Evolutionary conservation across 768 basidiomycete species (phyloP), one percentile per base, ranked within the genome.

Genomic region (Lactifluus pinguis): DNA sequence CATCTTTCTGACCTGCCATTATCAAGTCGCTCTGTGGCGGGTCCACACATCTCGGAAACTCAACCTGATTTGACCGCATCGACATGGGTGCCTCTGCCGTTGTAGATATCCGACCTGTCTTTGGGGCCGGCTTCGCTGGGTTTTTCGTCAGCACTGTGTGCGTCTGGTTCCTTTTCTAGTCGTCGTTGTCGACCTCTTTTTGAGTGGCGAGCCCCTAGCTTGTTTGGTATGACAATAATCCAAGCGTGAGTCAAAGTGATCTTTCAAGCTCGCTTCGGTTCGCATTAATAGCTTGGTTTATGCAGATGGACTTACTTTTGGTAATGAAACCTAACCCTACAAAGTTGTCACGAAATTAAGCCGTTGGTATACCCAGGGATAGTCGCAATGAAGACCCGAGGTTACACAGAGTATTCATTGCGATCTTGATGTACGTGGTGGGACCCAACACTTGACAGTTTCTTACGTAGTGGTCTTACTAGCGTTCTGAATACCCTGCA

Each of bases 401-500:
- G 11, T 0, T 4, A 13, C 53, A 55, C 30, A 42, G 49, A 32
- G 10, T 34, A 4, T 42, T 60, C 17, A 10, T 60, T 21, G 59
- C 39, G 9, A 19, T 50, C 14, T 3, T 60, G 42, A 6, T 54
- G 59, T 60, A 29, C 7, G 59, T 55, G n/a, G 21, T 47, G 6
- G 9, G 7, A 8, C 14, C 29, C 39, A 6, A 17, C 38, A 13
- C n/a, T 3, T 25, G 9, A 3, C 7, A 17, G 13, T 3, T 15
- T 21, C 39, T 41, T 4, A 50, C 10, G 6, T 17, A 21, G 42
- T 25, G n/a, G 21, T 14, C 8, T 19, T 15, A n/a, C 42, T 21
- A 79, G 77, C 67, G 4, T 75, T 14, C 62, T 80, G 58, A 79
- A 82, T 67, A 76, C 76, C 0, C 39, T 72, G 2, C 80, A 81